Percentiles rank a stretch among this genome's conserved stretches.
These are phyloP conservation scores for Fusarium succisae DNA, from an alignment of 2,329 filamentous ascomycete species.

Conservation along the genomic window DNA sequence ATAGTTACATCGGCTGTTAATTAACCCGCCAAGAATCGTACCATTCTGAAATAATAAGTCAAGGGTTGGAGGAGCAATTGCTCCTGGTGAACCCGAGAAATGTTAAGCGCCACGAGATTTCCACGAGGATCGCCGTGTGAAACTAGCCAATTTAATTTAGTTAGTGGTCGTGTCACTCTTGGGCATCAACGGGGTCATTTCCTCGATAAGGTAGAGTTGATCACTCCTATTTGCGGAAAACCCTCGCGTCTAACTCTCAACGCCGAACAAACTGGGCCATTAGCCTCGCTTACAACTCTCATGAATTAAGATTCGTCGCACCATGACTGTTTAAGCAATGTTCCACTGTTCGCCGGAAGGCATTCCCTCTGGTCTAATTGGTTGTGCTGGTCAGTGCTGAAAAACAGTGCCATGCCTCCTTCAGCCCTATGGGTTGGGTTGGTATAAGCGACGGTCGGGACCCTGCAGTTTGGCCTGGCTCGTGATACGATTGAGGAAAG, in stretches of 20 bases:
- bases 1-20: not conserved
- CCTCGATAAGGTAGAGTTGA: not conserved
- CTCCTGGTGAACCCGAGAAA: not conserved
- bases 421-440: conserved; percentile 18
- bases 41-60: too few relatives aligned
- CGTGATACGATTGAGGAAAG: conserved; percentile 10
- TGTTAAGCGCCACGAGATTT: not conserved
- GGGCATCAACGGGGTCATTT: not conserved
- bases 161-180: not conserved
- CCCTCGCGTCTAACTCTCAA: not conserved
- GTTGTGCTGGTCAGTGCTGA: not conserved
- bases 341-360: not conserved
- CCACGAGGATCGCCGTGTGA: not conserved
- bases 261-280: not conserved
- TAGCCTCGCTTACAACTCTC: not conserved
- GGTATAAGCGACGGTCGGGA: not conserved
- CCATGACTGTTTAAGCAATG: not conserved
- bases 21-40: not conserved
- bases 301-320: not conserved
- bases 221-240: not conserved
- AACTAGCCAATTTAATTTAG: not conserved
- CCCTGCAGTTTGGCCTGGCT: not conserved
- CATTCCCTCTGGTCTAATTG: not conserved
- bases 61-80: not conserved
- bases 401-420: not conserved